Conservation (phyloP, 2,329 filamentous ascomycete species). For the Xylogone sp. region DNA sequence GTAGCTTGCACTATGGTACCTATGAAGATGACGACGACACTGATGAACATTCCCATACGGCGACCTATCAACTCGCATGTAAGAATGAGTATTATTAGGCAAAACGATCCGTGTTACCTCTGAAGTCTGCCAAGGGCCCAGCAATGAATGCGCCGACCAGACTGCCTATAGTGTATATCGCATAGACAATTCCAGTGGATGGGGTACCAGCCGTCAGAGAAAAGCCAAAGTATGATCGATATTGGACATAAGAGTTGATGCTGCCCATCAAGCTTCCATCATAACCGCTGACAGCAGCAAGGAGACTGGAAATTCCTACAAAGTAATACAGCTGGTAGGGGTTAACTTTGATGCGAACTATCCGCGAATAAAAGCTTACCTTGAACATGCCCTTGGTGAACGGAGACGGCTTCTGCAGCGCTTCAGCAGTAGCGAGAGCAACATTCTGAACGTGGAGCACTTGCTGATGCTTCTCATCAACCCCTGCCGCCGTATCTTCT, state of each 20-base stretch:
- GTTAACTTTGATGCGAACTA: not conserved
- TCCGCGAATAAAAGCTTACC: constrained; percentile 19
- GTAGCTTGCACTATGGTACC: constrained; percentile 37
- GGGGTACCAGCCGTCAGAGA: constrained; percentile 33
- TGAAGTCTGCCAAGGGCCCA: constrained; percentile 39
- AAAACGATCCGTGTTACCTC: constrained; percentile 21
- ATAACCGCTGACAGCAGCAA: constrained; percentile 44
- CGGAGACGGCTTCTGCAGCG: constrained; percentile 29
- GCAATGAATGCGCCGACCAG: constrained; percentile 31
- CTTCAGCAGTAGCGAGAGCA: constrained; percentile 28
- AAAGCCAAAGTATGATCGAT: constrained; percentile 39
- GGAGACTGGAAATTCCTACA: constrained; percentile 38
- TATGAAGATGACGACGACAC: constrained; percentile 34
- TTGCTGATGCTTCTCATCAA: not conserved
- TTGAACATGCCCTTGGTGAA: constrained; percentile 40
- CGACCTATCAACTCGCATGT: constrained; percentile 35
- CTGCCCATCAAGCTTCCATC: constrained; percentile 46
- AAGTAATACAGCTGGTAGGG: constrained; percentile 33
- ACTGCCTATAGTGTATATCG: constrained; percentile 32
- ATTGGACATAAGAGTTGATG: constrained; percentile 43
- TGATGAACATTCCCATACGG: constrained; percentile 38
- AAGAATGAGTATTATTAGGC: too few relatives aligned
- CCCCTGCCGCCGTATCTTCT: too few relatives aligned
- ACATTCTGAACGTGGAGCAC: constrained; percentile 14
- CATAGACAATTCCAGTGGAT: constrained; percentile 42